Conservation (phyloP, 2,329 filamentous ascomycete species). For the Cercospora brassicicola region DNA sequence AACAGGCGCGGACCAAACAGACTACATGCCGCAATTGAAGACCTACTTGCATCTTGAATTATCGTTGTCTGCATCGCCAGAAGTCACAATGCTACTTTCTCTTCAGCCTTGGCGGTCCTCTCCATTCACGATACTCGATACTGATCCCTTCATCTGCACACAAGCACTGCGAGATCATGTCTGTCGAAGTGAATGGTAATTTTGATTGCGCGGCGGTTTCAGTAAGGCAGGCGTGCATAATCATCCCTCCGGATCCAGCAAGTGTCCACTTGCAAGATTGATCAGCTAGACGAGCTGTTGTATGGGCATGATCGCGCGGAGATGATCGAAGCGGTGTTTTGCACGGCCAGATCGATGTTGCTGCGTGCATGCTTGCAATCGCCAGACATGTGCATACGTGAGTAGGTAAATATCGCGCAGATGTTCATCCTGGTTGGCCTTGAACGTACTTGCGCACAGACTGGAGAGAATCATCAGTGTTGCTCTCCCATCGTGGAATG, state of each 20-base stretch:
- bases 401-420: not conserved
- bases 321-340: not conserved
- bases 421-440: not conserved
- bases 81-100: not conserved
- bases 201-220: not conserved
- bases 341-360: not conserved
- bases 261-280: not conserved
- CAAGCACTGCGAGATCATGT: not conserved
- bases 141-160: not conserved
- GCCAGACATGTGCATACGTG: not conserved
- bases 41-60: not conserved
- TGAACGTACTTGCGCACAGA: constrained; percentile 13
- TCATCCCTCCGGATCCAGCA: not conserved
- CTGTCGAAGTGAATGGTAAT: not conserved
- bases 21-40: not conserved
- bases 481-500: not conserved
- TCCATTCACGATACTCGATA: not conserved
- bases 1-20: not conserved
- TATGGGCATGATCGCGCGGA: not conserved
- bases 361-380: not conserved
- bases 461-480: constrained; percentile 11
- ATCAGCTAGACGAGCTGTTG: not conserved
- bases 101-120: not conserved
- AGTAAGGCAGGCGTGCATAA: not conserved
- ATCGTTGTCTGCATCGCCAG: not conserved